These are phyloP conservation scores for Purshia tridentata DNA, from an alignment of 306 rosid species.

Conservation along the genomic window DNA sequence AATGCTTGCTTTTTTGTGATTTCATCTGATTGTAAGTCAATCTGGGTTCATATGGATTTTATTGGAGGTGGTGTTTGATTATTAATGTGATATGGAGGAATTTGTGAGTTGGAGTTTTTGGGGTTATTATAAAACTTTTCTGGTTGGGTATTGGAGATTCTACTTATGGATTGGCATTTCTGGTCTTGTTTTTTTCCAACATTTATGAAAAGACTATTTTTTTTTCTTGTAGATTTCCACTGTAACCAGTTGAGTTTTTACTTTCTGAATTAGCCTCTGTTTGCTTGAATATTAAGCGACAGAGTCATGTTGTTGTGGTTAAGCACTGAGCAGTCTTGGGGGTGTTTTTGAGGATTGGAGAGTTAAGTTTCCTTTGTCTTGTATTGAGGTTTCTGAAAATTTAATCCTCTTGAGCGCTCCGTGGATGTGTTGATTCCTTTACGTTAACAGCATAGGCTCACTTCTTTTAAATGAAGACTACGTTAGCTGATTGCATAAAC, in stretches of 20 bases:
- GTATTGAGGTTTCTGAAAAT: slow-evolving; percentile 3
- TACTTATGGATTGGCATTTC: slow-evolving; percentile 16
- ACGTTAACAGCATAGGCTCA: not conserved
- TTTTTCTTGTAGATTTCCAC: slow-evolving; percentile 26
- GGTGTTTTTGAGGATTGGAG: not conserved
- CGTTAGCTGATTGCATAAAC: slow-evolving; percentile 2
- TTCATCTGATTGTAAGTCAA: not conserved
- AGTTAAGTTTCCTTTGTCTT: not conserved
- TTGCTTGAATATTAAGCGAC: slow-evolving; percentile 17
- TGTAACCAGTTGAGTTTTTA: slow-evolving; percentile 19
- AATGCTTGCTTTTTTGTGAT: slow-evolving; percentile 9
- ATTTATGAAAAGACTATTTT: slow-evolving; percentile 6
- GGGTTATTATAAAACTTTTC: not conserved
- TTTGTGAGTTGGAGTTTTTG: not conserved
- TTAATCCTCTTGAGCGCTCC: not conserved
- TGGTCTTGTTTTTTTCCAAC: slow-evolving; percentile 1
- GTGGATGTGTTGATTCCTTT: not conserved
- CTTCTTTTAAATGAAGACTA: too few species aligned
- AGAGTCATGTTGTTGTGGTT: slow-evolving; percentile 11
- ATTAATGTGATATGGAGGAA: slow-evolving; percentile 21
- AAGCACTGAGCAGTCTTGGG: not conserved
- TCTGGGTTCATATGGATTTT: slow-evolving; percentile 10
- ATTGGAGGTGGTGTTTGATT: slow-evolving; percentile 20
- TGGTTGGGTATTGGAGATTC: slow-evolving; percentile 28
- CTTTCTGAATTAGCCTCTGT: slow-evolving; percentile 5